Percentiles rank a stretch among this genome's conserved stretches.
Evolutionary conservation across 768 basidiomycete species (phyloP).

Genomic region (Mycena amicta): DNA sequence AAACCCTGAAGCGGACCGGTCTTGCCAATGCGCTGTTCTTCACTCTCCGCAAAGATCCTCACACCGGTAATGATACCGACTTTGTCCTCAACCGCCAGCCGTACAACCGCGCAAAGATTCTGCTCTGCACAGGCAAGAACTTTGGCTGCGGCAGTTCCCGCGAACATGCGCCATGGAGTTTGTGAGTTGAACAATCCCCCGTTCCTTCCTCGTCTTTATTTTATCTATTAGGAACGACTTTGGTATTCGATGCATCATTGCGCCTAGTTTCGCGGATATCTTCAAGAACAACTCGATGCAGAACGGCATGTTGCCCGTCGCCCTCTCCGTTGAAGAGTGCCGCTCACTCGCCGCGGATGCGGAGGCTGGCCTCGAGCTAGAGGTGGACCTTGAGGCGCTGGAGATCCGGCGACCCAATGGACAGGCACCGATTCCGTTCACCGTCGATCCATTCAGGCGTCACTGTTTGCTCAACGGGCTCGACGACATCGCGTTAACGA

Average conservation of each 20-base stretch:
- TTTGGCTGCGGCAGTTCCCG: constrained; percentile 91
- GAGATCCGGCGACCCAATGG: constrained; percentile 77
- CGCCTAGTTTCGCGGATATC: constrained; percentile 89
- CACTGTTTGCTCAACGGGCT: constrained; percentile 95
- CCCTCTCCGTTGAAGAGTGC: constrained; percentile 71
- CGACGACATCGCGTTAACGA: constrained; percentile 94
- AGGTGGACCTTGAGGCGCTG: constrained; percentile 83
- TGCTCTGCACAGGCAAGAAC: constrained; percentile 85
- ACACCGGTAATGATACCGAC: constrained; percentile 79
- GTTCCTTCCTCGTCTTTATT: background rate
- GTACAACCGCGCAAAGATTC: constrained; percentile 73
- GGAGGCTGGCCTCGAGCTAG: constrained; percentile 70
- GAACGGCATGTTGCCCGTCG: constrained; percentile 87
- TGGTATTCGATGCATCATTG: constrained; percentile 85
- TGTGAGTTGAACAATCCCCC: constrained; percentile 49
- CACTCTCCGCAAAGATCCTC: constrained; percentile 74
- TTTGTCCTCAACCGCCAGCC: constrained; percentile 84
- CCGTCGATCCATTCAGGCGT: constrained; percentile 86
- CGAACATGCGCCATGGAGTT: constrained; percentile 88
- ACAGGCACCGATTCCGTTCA: constrained; percentile 72
- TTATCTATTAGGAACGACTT: constrained; percentile 80
- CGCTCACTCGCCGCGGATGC: constrained; percentile 76
- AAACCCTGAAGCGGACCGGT: constrained; percentile 88
- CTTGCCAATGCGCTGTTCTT: constrained; percentile 83
- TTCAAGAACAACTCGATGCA: constrained; percentile 90